A percentile compares a stretch with the other conserved stretches of the same genome.
Evolutionary conservation across 345 rosid genomes (phyloP).

Genomic region (Eucalyptus cloeziana): DNA sequence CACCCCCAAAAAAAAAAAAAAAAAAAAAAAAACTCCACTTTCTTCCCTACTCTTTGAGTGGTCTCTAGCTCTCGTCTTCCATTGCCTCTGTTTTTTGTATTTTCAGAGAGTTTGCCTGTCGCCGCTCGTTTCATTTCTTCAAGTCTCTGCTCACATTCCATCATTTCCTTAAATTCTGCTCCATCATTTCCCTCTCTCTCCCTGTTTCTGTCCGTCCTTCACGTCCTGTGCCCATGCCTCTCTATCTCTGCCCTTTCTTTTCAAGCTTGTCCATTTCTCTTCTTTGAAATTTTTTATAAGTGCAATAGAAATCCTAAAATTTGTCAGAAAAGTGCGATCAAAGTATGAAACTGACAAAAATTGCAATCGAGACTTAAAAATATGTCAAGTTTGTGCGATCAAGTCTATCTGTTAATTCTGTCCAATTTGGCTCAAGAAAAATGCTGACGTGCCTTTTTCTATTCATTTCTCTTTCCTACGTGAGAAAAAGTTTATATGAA

Average conservation of each 20-base stretch:
- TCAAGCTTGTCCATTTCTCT: background rate
- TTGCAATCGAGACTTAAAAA: no score
- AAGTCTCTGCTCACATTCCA: background rate
- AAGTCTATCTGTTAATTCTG: no score
- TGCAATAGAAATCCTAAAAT: no score
- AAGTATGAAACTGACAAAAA: no score
- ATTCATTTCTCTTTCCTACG: no score
- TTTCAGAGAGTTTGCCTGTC: background rate
- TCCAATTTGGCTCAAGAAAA: no score
- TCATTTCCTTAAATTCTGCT: background rate
- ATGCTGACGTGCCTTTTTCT: no score
- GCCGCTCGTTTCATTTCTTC: background rate
- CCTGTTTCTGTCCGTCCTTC: background rate
- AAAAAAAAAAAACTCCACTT: background rate
- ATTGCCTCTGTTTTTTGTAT: background rate
- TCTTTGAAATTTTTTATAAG: no score
- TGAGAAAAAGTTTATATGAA: no score
- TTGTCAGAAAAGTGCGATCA: rapidly evolving
- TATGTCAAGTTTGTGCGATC: no score
- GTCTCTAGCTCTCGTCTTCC: background rate
- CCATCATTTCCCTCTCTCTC: background rate
- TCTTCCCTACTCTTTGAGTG: background rate
- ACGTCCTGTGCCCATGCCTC: background rate
- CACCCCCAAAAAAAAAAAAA: no score
- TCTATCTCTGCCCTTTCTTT: background rate